phyloP scores from a whole-genome alignment of 129 eudicot species.

The Apium graveolens region DNA sequence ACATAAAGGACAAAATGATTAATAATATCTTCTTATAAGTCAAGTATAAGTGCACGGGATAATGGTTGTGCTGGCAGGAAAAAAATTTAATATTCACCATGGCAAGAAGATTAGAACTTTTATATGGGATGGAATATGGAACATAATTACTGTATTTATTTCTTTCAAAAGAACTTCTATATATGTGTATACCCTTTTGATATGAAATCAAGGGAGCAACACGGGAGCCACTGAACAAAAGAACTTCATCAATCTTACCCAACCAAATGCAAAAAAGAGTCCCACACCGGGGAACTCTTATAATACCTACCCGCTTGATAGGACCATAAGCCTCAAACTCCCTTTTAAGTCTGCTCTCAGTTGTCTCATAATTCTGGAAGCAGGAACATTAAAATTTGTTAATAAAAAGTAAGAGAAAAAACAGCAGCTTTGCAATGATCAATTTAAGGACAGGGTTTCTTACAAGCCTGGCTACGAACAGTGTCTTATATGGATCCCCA shows the following conservation, averaged over 20 bases:
- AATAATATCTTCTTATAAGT: background rate
- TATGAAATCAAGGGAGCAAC: background rate
- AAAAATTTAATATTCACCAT: background rate
- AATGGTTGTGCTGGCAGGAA: background rate
- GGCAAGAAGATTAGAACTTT: background rate
- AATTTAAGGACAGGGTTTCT: constrained; percentile 23
- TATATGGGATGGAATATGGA: background rate
- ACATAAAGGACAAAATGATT: background rate
- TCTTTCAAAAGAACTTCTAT: background rate
- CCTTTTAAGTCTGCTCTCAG: constrained; percentile 98
- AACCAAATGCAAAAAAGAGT: constrained; percentile 63
- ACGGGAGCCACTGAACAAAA: constrained; percentile 15
- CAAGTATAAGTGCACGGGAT: background rate
- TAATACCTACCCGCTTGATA: constrained; percentile 98
- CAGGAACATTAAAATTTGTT: constrained; percentile 4
- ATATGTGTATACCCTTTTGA: background rate
- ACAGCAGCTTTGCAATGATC: constrained; percentile 6
- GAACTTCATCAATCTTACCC: constrained; percentile 51
- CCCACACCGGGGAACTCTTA: constrained; percentile 51
- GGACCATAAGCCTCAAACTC: constrained; percentile 99
- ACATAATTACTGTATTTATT: background rate
- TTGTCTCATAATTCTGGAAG: constrained; percentile 89
- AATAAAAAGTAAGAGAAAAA: background rate
- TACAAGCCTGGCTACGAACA: constrained; percentile 91
- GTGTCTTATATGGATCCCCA: constrained; percentile 96